Evolutionary conservation across 2,329 filamentous ascomycete species (phyloP).

Genomic region (Talaromyces sp.): DNA sequence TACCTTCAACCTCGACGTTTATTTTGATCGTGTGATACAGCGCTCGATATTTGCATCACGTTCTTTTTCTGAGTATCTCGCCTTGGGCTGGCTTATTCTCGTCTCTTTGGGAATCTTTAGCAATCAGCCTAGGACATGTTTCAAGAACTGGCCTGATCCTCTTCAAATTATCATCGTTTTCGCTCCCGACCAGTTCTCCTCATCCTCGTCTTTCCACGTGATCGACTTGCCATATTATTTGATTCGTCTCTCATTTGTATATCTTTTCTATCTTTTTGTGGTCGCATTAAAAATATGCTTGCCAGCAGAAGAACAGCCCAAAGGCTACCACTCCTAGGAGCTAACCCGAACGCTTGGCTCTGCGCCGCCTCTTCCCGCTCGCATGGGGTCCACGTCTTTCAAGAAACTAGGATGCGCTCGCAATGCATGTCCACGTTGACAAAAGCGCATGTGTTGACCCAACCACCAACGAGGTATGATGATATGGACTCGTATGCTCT

Average conservation of each 20-base stretch:
- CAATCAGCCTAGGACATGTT: too few species aligned
- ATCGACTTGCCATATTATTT: background rate
- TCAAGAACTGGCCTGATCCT: too few species aligned
- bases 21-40: constrained; percentile 1
- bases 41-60: background rate
- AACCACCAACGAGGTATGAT: constrained; percentile 15
- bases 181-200: background rate
- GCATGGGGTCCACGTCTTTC: constrained; percentile 5
- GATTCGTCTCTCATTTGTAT: constrained; percentile 1
- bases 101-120: too few species aligned
- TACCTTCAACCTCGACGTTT: background rate
- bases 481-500: too few species aligned
- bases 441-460: background rate
- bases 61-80: background rate
- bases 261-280: constrained; percentile 8
- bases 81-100: background rate
- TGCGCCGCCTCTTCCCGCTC: constrained; percentile 2
- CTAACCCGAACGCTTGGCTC: constrained; percentile 5
- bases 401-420: background rate
- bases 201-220: background rate
- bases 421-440: constrained; percentile 17
- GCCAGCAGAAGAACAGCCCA: constrained; percentile 6
- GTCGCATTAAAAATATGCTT: constrained; percentile 16
- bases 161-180: too few species aligned
- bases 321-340: constrained; percentile 11